phyloP scores from a whole-genome alignment of 2,329 filamentous ascomycete species.

The Aspergillus texensis region DNA sequence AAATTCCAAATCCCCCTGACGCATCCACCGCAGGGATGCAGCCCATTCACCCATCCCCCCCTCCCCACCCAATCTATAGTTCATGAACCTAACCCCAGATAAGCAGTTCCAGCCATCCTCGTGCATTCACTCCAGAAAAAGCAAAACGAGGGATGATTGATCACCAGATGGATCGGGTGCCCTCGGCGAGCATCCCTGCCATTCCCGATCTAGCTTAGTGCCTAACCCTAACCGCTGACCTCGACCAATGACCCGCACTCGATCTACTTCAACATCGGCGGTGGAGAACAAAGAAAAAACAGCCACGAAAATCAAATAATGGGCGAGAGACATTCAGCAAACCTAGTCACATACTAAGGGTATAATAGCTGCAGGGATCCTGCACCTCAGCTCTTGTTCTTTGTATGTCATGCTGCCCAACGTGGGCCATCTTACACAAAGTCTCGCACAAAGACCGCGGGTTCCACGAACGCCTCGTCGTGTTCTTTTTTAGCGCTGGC shows the following conservation, averaged over 20 bases:
- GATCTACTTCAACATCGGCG: background rate
- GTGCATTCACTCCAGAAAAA: background rate
- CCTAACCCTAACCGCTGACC: background rate
- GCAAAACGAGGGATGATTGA: background rate
- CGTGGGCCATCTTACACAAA: too few species aligned
- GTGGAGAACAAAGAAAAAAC: too few species aligned
- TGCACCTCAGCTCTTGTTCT: too few species aligned
- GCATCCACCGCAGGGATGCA: background rate
- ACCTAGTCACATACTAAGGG: too few species aligned
- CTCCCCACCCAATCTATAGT: background rate
- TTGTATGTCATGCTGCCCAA: too few species aligned
- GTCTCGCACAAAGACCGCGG: too few species aligned
- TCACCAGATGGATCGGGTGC: too few species aligned
- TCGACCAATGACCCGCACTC: background rate
- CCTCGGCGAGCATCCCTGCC: too few species aligned
- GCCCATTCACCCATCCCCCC: background rate
- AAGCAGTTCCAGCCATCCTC: background rate
- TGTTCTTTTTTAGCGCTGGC: background rate
- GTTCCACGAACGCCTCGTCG: too few species aligned
- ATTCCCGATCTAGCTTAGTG: background rate
- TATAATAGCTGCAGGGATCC: too few species aligned
- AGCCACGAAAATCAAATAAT: too few species aligned
- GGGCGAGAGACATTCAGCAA: too few species aligned
- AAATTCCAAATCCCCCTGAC: background rate
- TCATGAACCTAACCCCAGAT: background rate